Conservation (phyloP, 306 rosid genomes). For the Ziziphus jujuba region DNA sequence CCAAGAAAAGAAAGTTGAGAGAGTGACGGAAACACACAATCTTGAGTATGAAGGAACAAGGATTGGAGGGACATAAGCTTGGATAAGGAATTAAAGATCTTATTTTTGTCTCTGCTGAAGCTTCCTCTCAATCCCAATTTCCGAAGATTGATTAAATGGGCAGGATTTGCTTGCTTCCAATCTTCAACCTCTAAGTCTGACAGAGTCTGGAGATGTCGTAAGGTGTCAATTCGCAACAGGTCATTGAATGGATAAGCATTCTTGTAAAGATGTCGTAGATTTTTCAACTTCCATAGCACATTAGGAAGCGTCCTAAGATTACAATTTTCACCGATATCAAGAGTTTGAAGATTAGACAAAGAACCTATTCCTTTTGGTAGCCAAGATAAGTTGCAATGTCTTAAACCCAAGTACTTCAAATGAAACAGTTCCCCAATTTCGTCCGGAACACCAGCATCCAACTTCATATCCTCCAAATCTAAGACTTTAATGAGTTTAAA, state of each 20-base stretch:
- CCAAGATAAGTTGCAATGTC: neutral
- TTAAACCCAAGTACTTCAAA: constrained; percentile 12
- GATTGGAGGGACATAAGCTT: constrained; percentile 8
- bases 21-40: constrained; percentile 2
- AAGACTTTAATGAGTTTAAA: constrained; percentile 15
- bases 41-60: neutral
- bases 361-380: neutral
- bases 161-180: neutral
- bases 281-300: constrained; percentile 11
- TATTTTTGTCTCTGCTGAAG: neutral
- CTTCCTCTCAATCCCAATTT: constrained; percentile 13
- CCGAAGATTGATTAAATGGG: constrained; percentile 5
- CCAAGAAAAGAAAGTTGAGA: constrained; percentile 1
- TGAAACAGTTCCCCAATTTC: constrained; percentile 4
- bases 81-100: neutral
- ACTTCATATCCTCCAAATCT: neutral
- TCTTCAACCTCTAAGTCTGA: neutral
- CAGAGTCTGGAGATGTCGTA: constrained; percentile 7
- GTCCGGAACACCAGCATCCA: neutral
- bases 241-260: neutral
- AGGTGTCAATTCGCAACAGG: neutral
- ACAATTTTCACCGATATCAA: neutral
- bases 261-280: constrained; percentile 9
- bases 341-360: constrained; percentile 3
- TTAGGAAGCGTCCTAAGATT: neutral